Evolutionary conservation across 768 basidiomycete species (phyloP), one percentile per base, ranked within the genome.

Genomic region (Tulasnella sp.): DNA sequence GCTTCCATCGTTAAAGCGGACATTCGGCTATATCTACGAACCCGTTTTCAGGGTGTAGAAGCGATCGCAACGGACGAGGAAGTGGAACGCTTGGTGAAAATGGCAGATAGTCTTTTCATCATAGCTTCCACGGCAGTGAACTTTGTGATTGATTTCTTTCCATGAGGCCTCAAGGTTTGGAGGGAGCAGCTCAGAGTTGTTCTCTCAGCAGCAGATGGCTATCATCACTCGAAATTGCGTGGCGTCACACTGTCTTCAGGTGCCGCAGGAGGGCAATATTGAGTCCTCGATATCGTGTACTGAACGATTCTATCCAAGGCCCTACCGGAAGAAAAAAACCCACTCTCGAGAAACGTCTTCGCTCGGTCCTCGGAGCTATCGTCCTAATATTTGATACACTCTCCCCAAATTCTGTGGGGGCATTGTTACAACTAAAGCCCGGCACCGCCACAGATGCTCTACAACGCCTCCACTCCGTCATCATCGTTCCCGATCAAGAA

Each of bases 21-120:
- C 38, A 61, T 61, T 8, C 17, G 27, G 25, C 49, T 61, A n/a
- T 61, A 62, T 46, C 59, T 61, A 4, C 42, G 56, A 17, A 25
- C 24, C 24, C 19, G 29, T 8, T 45, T 61, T 8, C 22, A 41
- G 25, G 15, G 7, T 38, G 7, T 15, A 38, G 7, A 5, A 38
- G 27, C 19, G n/a, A 48, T 61, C 27, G 41, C 42, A 4, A 44
- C 54, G 2, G 54, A 56, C 30, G 27, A 21, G 17, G 54, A 56
- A 29, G 34, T 56, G 4, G 22, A 29, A 31, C n/a, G 27, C 19
- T 25, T 56, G 10, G 54, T 56, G 9, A 27, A 44, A 4, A 22
- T 34, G 10, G 41, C 54, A 0, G 38, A 24, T 12, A 48, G 24
- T 25, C 42, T 56, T 11, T 56, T 56, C 54, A 56, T 56, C 27